Evolutionary conservation across 768 basidiomycete species (phyloP).

Genomic region (Rhodotorula paludigena): DNA sequence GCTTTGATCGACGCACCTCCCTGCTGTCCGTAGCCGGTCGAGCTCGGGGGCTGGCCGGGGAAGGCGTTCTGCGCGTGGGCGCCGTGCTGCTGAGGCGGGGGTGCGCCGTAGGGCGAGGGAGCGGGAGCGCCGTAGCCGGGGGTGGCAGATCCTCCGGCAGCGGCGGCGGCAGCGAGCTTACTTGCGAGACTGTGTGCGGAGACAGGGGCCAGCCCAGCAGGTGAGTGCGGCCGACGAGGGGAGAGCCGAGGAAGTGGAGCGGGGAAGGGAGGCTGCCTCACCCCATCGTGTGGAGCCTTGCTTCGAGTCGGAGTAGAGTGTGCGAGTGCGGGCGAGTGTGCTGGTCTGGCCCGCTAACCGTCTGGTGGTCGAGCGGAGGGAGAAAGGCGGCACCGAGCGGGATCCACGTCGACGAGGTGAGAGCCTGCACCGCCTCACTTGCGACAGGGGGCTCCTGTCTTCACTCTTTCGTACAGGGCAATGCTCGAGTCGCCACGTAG

Average conservation of each 20-base stretch:
- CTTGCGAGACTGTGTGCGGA: slow-evolving; percentile 20
- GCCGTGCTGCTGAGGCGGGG: background rate
- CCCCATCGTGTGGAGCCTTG: background rate
- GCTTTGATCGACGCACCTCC: background rate
- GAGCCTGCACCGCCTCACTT: too few relatives aligned
- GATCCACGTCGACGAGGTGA: background rate
- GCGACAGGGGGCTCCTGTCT: too few relatives aligned
- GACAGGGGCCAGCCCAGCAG: too few relatives aligned
- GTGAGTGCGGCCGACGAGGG: background rate
- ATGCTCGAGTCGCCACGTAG: too few relatives aligned
- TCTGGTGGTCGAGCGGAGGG: background rate
- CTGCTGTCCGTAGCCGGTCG: slow-evolving; percentile 11
- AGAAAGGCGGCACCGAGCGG: background rate
- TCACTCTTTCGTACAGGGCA: too few relatives aligned
- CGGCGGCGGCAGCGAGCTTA: slow-evolving; percentile 36
- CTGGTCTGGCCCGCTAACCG: too few relatives aligned
- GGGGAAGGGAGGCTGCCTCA: background rate
- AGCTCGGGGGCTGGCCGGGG: slow-evolving; percentile 10
- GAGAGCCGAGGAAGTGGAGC: background rate
- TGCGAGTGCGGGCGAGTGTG: background rate
- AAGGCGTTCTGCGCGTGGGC: slow-evolving; percentile 13
- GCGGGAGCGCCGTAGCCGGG: slow-evolving; percentile 19
- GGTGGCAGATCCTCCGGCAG: slow-evolving; percentile 12
- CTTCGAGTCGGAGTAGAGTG: background rate
- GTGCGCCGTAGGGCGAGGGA: slow-evolving; percentile 18